phyloP scores from a whole-genome alignment of 305 asterid species.

The Rubia peregrina region DNA sequence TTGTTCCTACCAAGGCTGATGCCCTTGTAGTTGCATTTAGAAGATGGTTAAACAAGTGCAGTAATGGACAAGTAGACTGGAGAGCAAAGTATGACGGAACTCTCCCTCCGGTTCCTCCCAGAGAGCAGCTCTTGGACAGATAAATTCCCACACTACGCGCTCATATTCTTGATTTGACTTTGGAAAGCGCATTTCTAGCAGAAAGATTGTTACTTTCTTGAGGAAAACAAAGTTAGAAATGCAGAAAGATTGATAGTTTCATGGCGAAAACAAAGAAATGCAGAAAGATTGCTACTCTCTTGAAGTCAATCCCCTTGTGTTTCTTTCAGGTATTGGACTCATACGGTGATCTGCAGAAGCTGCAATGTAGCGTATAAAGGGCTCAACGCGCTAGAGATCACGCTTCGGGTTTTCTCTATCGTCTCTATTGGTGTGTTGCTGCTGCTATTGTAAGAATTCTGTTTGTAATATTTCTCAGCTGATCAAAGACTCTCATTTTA shows the following conservation, averaged over 20 bases:
- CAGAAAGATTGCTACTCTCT: too few relatives aligned
- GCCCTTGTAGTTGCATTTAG: slow-evolving; percentile 59
- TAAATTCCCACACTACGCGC: slow-evolving; percentile 6
- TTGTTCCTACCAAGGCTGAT: slow-evolving; percentile 81
- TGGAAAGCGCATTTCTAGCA: not conserved
- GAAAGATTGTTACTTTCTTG: not conserved
- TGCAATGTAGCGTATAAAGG: slow-evolving; percentile 60
- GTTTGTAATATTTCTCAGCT: too few relatives aligned
- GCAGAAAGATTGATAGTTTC: not conserved
- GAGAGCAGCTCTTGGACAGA: slow-evolving; percentile 81
- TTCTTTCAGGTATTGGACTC: slow-evolving; percentile 69
- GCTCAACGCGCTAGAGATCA: slow-evolving; percentile 43
- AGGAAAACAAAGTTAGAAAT: too few relatives aligned
- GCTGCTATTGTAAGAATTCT: slow-evolving; percentile 16
- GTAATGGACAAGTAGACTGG: slow-evolving; percentile 75
- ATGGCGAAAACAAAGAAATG: too few relatives aligned
- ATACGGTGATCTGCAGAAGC: slow-evolving; percentile 71
- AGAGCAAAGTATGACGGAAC: slow-evolving; percentile 43
- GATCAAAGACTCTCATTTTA: too few relatives aligned
- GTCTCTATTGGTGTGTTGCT: slow-evolving; percentile 50
- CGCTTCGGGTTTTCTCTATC: slow-evolving; percentile 47
- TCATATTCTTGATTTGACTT: not conserved
- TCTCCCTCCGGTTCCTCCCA: slow-evolving; percentile 71
- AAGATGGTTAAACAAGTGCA: slow-evolving; percentile 82
- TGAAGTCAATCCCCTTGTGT: not conserved